phyloP scores from a whole-genome alignment of 768 basidiomycete genomes.

The Cystobasidium onofrii region DNA sequence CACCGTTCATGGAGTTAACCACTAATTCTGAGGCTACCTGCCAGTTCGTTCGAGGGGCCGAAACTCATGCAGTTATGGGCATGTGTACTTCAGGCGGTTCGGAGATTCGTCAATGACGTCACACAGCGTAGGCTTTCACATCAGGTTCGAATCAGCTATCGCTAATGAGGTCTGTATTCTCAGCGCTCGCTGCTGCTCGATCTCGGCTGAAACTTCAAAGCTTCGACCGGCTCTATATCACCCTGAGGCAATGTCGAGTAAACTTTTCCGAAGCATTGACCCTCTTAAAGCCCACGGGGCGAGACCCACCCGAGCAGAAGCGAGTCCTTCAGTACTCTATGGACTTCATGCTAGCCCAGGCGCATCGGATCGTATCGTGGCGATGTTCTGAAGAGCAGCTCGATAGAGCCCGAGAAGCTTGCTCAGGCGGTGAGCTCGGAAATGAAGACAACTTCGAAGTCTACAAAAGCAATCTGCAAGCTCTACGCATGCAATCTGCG shows the following conservation, averaged over 20 bases:
- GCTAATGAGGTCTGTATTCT: not conserved
- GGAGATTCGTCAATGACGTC: slow-evolving; percentile 10
- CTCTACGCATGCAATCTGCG: not conserved
- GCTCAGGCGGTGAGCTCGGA: too few species aligned
- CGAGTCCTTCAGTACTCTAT: not conserved
- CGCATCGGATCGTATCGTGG: slow-evolving; percentile 1
- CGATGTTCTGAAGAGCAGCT: slow-evolving; percentile 2
- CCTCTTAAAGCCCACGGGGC: not conserved
- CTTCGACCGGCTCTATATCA: not conserved
- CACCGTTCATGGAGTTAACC: too few species aligned
- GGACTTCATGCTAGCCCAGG: slow-evolving; percentile 23
- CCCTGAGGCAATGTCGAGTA: not conserved
- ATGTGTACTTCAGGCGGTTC: not conserved
- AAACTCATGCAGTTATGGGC: slow-evolving; percentile 24
- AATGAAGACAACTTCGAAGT: not conserved
- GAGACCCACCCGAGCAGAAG: not conserved
- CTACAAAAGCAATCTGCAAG: not conserved
- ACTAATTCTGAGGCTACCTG: too few species aligned
- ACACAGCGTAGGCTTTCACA: slow-evolving; percentile 10
- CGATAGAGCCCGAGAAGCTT: not conserved
- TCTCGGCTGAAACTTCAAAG: not conserved
- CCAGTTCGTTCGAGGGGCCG: not conserved
- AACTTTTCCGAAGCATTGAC: not conserved
- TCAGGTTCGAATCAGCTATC: not conserved
- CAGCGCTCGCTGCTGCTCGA: slow-evolving; percentile 5